Evolutionary conservation across 306 rosid genomes (phyloP).

Genomic region (Medicago truncatula): MtrunA17r5.0-ANR NC_053045.1:28305001-28305500

Average conservation of each 20-base stretch:
- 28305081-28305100: slow-evolving; percentile 7
- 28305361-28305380: too few relatives aligned
- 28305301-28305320: background rate
- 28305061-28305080: slow-evolving; percentile 18
- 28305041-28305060: background rate
- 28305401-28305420: too few relatives aligned
- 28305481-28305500: too few relatives aligned
- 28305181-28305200: slow-evolving; percentile 39
- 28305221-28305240: slow-evolving; percentile 19
- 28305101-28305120: slow-evolving; percentile 35
- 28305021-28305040: background rate
- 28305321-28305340: background rate
- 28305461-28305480: too few relatives aligned
- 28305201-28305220: slow-evolving; percentile 31
- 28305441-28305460: background rate
- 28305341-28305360: background rate
- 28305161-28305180: slow-evolving; percentile 21
- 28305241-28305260: slow-evolving; percentile 48
- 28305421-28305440: too few relatives aligned
- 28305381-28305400: too few relatives aligned
- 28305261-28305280: slow-evolving; percentile 13
- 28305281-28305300: background rate
- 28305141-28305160: slow-evolving; percentile 23
- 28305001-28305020: slow-evolving; percentile 11
- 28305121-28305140: slow-evolving; percentile 36